phyloP scores from a whole-genome alignment of 1,284 basidiomycete species.

The Neotropicomus parvogracilis region DNA sequence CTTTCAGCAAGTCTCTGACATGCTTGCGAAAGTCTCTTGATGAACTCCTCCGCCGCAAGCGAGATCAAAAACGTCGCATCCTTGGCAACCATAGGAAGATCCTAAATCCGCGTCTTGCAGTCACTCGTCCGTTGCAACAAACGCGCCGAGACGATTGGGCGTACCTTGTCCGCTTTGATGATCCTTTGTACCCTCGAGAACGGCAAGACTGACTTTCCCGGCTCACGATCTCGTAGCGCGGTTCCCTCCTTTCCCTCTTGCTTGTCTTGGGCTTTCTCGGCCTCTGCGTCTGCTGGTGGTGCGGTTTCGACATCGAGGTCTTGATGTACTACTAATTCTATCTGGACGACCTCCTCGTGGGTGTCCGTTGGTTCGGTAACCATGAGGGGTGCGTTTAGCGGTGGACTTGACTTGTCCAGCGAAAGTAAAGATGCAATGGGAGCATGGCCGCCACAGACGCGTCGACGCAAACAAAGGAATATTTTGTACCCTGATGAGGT shows the following conservation, averaged over 20 bases:
- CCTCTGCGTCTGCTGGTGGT: conserved; percentile 4
- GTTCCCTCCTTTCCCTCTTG: conserved; percentile 24
- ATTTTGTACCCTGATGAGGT: too few relatives aligned
- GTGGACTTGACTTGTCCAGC: neutral
- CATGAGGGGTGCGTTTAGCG: conserved; percentile 13
- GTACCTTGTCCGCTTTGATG: conserved; percentile 73
- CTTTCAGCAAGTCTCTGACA: conserved; percentile 56
- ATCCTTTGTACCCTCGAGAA: conserved; percentile 74
- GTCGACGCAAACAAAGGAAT: conserved; percentile 6
- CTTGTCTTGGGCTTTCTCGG: conserved; percentile 13
- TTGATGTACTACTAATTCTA: conserved; percentile 3
- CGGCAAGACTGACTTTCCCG: conserved; percentile 66
- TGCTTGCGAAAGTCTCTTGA: conserved; percentile 60
- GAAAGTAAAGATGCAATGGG: neutral
- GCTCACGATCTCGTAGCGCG: conserved; percentile 36
- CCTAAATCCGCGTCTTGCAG: conserved; percentile 39
- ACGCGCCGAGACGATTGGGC: conserved; percentile 9
- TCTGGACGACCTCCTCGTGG: conserved; percentile 10
- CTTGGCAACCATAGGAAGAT: conserved; percentile 66
- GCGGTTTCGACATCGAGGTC: conserved; percentile 16
- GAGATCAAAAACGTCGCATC: conserved; percentile 73
- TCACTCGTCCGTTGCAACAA: conserved; percentile 2
- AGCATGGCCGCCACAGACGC: too few relatives aligned
- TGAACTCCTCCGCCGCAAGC: conserved; percentile 75
- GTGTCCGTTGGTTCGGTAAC: conserved; percentile 8